A percentile compares a stretch with the other conserved stretches of the same genome.
Evolutionary conservation across 2,329 filamentous ascomycete genomes (phyloP).

Genomic region (Aspergillus arachidicola): DNA sequence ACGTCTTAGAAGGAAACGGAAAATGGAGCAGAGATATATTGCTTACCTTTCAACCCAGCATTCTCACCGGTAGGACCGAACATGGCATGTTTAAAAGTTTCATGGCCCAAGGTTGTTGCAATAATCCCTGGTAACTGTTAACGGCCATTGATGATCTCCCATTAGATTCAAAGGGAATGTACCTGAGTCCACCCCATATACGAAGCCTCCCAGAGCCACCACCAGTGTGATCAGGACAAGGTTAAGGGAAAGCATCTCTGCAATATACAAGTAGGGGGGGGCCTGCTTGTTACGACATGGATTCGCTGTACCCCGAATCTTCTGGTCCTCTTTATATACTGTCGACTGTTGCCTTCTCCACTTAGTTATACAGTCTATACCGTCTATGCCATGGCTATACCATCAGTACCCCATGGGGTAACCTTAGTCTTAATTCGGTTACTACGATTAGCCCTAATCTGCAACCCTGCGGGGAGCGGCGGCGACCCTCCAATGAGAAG

Average conservation of each 20-base stretch:
- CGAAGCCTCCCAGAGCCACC: constrained; percentile 18
- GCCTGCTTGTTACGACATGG: neutral
- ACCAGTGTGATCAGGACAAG: constrained; percentile 15
- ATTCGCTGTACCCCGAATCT: neutral
- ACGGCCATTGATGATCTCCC: neutral
- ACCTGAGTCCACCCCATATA: constrained; percentile 20
- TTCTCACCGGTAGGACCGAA: constrained; percentile 18
- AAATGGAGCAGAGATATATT: neutral
- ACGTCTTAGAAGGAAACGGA: neutral
- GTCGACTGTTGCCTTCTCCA: neutral
- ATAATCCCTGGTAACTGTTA: constrained; percentile 14
- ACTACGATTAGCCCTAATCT: neutral
- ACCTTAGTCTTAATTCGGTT: neutral
- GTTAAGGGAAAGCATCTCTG: constrained; percentile 11
- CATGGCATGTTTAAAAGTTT: constrained; percentile 21
- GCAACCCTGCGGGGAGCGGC: neutral
- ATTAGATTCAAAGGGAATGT: neutral
- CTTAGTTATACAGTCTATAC: neutral
- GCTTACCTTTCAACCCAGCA: constrained; percentile 13
- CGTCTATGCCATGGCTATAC: neutral
- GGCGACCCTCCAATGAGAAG: constrained; percentile 1
- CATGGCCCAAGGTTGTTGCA: constrained; percentile 20
- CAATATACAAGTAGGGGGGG: neutral
- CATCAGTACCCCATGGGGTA: neutral
- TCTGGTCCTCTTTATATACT: neutral